Evolutionary conservation across 371 early-diverging fungal species (phyloP), one percentile per base, ranked within the genome.

Genomic region (Amoeboradix gromovi): DNA sequence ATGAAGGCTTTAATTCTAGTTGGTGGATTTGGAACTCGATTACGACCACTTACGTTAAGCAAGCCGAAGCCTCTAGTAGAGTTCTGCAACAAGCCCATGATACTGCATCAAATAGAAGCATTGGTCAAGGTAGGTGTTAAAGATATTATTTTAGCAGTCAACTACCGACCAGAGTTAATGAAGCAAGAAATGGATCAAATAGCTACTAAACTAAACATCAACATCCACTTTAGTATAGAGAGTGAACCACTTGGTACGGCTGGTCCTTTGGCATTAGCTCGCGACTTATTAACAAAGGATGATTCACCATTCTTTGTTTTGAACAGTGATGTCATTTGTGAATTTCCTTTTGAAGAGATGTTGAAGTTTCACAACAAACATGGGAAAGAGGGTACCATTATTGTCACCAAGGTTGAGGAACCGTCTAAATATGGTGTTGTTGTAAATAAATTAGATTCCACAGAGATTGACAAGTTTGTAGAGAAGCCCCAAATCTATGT

Each of bases 1-100:
- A 91, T 92, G 91, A 94, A 93, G 79, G 98, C 96, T 68, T 85
- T 98, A 73, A 93, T 98, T 82, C 90, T 98, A 72, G 97, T 95
- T 74, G 98, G 98, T 73, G 92, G 94, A 69, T 94, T 92, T 75
- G 99, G 99, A 69, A 98, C 97, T 69, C 88, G 99, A 75, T 87
- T 99, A 71, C 83, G 97, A 31, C 99, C 99, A 27, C 83, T 99
- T 66, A 99, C 99, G 5, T 83, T 97, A 69, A 90, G 98, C 68
- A 77, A 88, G 70, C 98, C 99, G 72, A 99, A 99, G 78, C 99
- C 99, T 31, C 82, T 99, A 69, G 94, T 99, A 17, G 92, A 93
- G 75, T 99, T 99, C 80, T 91, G 88, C 69, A 98, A 98, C 85
- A 88, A 86, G 78, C 98, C 98, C 65, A 98, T 99, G 88, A 90